Base-by-base conservation (phyloP, 495 filamentous ascomycete species). In the Talaromyces wortmannii region DNA sequence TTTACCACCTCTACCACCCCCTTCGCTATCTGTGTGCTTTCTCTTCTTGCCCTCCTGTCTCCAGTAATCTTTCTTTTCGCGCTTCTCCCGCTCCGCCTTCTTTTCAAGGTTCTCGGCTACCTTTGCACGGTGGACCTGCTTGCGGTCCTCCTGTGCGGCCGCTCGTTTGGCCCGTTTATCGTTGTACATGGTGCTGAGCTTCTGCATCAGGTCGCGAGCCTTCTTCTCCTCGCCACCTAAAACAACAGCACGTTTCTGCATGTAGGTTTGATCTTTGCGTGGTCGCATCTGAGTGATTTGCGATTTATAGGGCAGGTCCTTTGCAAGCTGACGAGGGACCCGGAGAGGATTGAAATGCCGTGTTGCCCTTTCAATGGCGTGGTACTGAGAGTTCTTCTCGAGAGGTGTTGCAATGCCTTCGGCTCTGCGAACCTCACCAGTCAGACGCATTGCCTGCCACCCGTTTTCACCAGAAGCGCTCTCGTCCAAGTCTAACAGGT, bases 341-440 rank as follows among this genome's bases (percentile, higher is more conserved):
- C 88, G 84, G 10, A 98, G 85, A 29, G 92, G 87, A 72, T 98
- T 98, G 81, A 98, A 98, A 67, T 92, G 87, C 32, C 94, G 84
- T 2, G 80, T 80, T 40, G 76, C 78, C 17, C 94, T 88, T 65
- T 92, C 91, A 55, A 97, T 81, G 52, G 84, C 80, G 57, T 81
- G 82, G 78, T 98, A 98, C 45, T 83, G 74, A 50, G 87, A 91
- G 72, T 97, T 88, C 58, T 84, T 84, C 51, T 86, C 76, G 60
- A 82, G 70, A 2, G 94, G 94, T 6, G 90, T 92, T 18, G 86
- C 73, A 48, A 98, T 78, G 50, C 79, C 77, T 69, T 91, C 68
- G 31, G 84, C 88, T 17, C 81, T 83, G 12, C 94, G 88, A 55
- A 97, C 87, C 76, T 97, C 83, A 50, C 94, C 95, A n/a, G 95